Evolutionary conservation across 305 asterid species (phyloP), one percentile per base, ranked within the genome.

Genomic region (Rubia balearica): DNA sequence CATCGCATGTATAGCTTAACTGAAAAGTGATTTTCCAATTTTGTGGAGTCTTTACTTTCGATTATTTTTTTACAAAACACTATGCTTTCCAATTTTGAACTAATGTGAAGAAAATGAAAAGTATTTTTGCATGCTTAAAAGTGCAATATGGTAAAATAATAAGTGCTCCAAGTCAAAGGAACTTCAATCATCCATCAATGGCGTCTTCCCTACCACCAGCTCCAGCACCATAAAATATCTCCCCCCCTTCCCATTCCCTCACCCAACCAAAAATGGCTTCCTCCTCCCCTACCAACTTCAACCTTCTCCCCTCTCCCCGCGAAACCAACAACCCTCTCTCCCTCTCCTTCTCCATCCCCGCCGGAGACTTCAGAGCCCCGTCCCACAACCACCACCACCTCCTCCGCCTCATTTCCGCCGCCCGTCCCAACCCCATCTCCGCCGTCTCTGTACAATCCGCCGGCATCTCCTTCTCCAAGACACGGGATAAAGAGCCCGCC

Each of bases 381-480:
- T 24, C 0, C 48, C 55, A 24, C 27, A 24, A 48, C 55, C 55
- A 17, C 55, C 46, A 42, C 11, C 46, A 8, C 46, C 46, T 14
- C 6, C 43, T 30, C 22, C 7, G 43, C 3, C 46, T 30, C 45
- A 36, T 63, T 11, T 61, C 66, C n/a, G 27, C 6, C 11, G 48
- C 24, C 21, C 22, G 24, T 1, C 41, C 67, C 49, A 63, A 40
- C 24, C 30, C 68, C 30, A 11, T 30, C 8, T 21, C 51, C 51
- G 51, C 51, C 33, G 51, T 76, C 10, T 76, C 55, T 10, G 10
- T 57, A 1, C 70, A 81, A 61, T 77, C 79, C 0, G 74, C 88
- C 13, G 83, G 82, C 30, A 51, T 72, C 9, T 70, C 80, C 8
- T 69, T 77, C 13, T 80, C 92, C 59, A 74, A 60, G 69, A 49